A percentile compares a stretch with the other conserved stretches of the same genome.
Conservation (phyloP, 23 red algal genomes). For the Chondrus crispus region DNA sequence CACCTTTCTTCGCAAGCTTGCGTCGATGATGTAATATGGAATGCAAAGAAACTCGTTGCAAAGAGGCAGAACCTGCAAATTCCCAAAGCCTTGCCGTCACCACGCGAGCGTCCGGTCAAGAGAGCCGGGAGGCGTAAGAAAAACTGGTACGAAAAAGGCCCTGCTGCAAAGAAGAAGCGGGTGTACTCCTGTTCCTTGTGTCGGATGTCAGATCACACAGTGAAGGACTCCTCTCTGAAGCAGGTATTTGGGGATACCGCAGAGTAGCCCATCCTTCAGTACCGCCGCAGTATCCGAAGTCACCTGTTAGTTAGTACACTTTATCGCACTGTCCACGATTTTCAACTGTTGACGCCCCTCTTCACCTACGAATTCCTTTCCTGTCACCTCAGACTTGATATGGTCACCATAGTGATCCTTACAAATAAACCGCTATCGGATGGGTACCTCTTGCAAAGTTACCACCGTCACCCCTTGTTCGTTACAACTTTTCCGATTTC, state of each 20-base stretch:
- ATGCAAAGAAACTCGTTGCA: not conserved
- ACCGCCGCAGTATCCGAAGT: no score
- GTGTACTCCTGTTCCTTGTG: not conserved
- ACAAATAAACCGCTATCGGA: no score
- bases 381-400: no score
- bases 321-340: no score
- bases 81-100: slow-evolving; percentile 21
- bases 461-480: no score
- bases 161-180: not conserved
- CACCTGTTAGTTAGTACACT: no score
- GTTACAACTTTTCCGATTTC: no score
- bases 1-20: not conserved
- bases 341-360: no score
- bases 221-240: not conserved
- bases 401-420: no score
- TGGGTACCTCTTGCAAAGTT: no score
- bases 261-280: no score
- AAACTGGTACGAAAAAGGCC: slow-evolving; percentile 20
- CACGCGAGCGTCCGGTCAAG: slow-evolving; percentile 17
- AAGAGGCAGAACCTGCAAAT: not conserved
- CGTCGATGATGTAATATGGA: not conserved
- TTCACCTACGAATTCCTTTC: no score
- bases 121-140: slow-evolving; percentile 4
- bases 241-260: not conserved
- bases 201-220: not conserved